These are phyloP conservation scores for Krasilnikovozyma curviuscula DNA, from an alignment of 768 basidiomycete species.

Conservation along the genomic window DNA sequence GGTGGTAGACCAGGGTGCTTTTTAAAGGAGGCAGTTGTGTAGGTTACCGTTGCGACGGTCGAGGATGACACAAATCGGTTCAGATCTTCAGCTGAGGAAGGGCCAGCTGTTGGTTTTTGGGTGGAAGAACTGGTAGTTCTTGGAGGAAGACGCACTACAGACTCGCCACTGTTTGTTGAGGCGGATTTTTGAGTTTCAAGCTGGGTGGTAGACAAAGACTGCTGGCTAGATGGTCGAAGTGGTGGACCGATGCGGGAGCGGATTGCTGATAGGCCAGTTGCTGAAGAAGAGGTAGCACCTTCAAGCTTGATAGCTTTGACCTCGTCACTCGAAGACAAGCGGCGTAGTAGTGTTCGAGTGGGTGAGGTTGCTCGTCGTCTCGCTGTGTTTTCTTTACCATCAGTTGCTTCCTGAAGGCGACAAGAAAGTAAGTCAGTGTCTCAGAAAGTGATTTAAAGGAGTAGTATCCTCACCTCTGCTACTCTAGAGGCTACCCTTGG, in stretches of 20 bases:
- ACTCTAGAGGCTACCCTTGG: no score
- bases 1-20: slow-evolving; percentile 33
- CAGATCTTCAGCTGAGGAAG: slow-evolving; percentile 34
- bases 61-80: slow-evolving; percentile 81
- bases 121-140: neutral
- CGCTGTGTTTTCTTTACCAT: slow-evolving; percentile 10
- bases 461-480: no score
- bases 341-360: no score
- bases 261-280: neutral
- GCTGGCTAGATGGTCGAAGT: slow-evolving; percentile 21
- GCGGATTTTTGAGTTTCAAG: neutral
- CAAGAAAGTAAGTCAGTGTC: no score
- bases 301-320: no score
- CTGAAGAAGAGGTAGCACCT: no score
- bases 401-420: no score
- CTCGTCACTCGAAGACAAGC: no score
- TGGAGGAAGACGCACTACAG: no score
- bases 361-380: no score
- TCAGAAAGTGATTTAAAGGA: no score
- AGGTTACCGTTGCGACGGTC: slow-evolving; percentile 44
- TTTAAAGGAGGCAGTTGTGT: slow-evolving; percentile 57
- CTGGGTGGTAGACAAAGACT: neutral
- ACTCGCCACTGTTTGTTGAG: no score
- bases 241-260: slow-evolving; percentile 18
- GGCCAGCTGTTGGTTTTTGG: neutral